phyloP scores from a whole-genome alignment of 2,329 filamentous ascomycete species.

The Trichoderma cornu-damae region DNA sequence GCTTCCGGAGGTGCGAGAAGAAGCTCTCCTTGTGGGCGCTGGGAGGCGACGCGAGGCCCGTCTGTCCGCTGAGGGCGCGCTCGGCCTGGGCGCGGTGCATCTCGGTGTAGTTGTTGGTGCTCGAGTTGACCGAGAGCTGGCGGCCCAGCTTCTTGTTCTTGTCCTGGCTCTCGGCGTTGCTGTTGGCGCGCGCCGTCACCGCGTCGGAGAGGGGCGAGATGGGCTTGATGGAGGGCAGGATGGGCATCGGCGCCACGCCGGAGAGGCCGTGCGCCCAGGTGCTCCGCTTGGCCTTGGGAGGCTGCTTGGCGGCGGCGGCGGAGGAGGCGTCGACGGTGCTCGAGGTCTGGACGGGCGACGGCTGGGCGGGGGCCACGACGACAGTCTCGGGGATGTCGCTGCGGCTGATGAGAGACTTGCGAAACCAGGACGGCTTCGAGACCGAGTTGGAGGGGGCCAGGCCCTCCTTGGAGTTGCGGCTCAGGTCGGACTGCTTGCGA shows the following conservation, averaged over 20 bases:
- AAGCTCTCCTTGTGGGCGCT: conserved; percentile 89
- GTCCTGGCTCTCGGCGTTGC: conserved; percentile 60
- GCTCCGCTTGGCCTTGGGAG: conserved; percentile 69
- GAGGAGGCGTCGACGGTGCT: conserved; percentile 38
- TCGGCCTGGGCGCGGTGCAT: conserved; percentile 87
- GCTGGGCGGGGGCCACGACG: conserved; percentile 39
- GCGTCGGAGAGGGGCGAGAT: conserved; percentile 95
- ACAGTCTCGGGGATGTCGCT: conserved; percentile 64
- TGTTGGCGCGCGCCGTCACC: conserved; percentile 83
- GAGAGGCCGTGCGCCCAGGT: conserved; percentile 86
- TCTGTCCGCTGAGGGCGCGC: conserved; percentile 77
- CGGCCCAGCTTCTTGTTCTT: conserved; percentile 90
- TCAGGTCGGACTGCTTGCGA: conserved; percentile 83
- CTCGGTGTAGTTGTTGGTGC: conserved; percentile 88
- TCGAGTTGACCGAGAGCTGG: conserved; percentile 86
- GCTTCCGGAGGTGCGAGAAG: conserved; percentile 94
- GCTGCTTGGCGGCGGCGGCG: conserved; percentile 29
- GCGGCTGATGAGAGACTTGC: conserved; percentile 84
- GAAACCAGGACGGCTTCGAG: conserved; percentile 92
- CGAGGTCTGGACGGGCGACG: conserved; percentile 39
- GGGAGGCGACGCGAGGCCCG: conserved; percentile 68
- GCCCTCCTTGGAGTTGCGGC: conserved; percentile 59
- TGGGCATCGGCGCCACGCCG: conserved; percentile 86
- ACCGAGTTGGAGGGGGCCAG: conserved; percentile 53
- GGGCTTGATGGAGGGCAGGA: conserved; percentile 87